These are phyloP conservation scores for Aspergillaceae sp. DNA, from an alignment of 2,329 filamentous ascomycete species.

Conservation along the genomic window DNA sequence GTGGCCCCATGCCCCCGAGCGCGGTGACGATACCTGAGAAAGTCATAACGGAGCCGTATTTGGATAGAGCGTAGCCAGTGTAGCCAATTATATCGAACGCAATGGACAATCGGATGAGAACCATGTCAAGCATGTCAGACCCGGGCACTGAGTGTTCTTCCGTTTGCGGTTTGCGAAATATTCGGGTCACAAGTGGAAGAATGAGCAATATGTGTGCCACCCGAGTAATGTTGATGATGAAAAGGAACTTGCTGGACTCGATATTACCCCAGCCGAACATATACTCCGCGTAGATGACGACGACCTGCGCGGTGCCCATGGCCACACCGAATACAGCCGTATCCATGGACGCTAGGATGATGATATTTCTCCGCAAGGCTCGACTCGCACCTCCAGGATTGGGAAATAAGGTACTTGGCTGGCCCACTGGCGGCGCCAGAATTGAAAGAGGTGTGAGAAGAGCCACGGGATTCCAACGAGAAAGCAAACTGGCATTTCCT, in stretches of 20 bases:
- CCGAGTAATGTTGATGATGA: constrained; percentile 65
- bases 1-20: constrained; percentile 74
- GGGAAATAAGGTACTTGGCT: constrained; percentile 19
- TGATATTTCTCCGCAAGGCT: constrained; percentile 66
- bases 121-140: constrained; percentile 68
- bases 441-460: constrained; percentile 69
- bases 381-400: constrained; percentile 51
- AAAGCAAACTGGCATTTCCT: constrained; percentile 22
- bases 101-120: constrained; percentile 65
- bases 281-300: constrained; percentile 74
- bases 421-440: constrained; percentile 54
- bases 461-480: constrained; percentile 47
- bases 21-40: constrained; percentile 63
- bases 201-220: constrained; percentile 66
- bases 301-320: constrained; percentile 71
- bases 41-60: constrained; percentile 57
- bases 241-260: constrained; percentile 73
- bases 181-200: constrained; percentile 66
- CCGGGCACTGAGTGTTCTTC: constrained; percentile 50
- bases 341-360: constrained; percentile 71
- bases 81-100: constrained; percentile 69
- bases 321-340: constrained; percentile 71
- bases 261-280: constrained; percentile 75
- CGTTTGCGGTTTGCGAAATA: constrained; percentile 50
- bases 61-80: constrained; percentile 62